Percentiles rank a stretch among this genome's conserved stretches.
Conservation (phyloP, 2,329 filamentous ascomycete species). For the Fusarium torreyae region DNA sequence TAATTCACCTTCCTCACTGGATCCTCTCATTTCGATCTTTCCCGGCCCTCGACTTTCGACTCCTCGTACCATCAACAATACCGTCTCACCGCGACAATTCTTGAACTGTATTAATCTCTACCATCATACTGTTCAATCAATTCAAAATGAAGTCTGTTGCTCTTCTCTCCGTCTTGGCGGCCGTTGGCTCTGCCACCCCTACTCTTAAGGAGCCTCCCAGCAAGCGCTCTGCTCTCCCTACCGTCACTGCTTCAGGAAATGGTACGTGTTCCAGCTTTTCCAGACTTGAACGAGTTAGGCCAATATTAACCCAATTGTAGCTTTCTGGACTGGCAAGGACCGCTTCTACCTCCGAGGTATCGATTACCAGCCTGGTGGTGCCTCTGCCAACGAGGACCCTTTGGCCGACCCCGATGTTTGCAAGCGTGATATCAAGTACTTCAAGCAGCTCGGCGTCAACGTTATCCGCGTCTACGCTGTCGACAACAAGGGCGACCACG, state of each 20-base stretch:
- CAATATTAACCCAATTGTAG: constrained; percentile 52
- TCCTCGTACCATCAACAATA: constrained; percentile 5
- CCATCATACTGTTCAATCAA: constrained; percentile 13
- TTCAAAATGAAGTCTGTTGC: constrained; percentile 65
- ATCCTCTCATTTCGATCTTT: constrained; percentile 42
- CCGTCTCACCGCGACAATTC: constrained; percentile 20
- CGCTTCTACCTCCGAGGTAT: constrained; percentile 74
- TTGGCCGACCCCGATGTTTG: constrained; percentile 80
- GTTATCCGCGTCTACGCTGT: constrained; percentile 93
- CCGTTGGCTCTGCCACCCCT: constrained; percentile 64
- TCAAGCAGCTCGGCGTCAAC: constrained; percentile 90
- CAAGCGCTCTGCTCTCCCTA: constrained; percentile 66
- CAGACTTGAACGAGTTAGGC: not conserved
- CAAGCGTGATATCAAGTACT: constrained; percentile 84
- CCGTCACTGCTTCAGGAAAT: constrained; percentile 70
- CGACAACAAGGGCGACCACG: constrained; percentile 87
- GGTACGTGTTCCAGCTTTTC: constrained; percentile 57
- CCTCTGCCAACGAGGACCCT: constrained; percentile 75
- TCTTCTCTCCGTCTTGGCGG: constrained; percentile 65
- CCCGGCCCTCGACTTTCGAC: constrained; percentile 26
- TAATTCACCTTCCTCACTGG: constrained; percentile 42
- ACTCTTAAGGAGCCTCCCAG: constrained; percentile 66
- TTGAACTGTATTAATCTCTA: constrained; percentile 30
- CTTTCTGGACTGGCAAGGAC: constrained; percentile 67
- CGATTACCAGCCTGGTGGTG: constrained; percentile 75